Base-by-base conservation (phyloP, 129 eudicot genomes). In the Flaveria brownii region DNA sequence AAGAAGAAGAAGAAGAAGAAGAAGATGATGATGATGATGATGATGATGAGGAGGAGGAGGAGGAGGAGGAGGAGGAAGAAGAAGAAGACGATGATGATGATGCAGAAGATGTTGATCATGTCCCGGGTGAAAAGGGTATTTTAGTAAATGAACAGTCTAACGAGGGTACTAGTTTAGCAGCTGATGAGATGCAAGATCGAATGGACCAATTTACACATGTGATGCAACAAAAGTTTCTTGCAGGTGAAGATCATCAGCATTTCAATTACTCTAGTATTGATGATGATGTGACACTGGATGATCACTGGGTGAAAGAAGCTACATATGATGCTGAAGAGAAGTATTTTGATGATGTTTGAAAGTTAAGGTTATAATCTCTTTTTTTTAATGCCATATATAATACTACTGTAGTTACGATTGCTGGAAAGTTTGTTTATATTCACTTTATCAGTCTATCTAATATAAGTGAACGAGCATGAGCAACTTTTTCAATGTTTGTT, bases 301-400 rank as follows among this genome's bases (percentile, higher is more conserved):
- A 93, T 75, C 97, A 93, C 81, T 93, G 98, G 98, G 87, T 85
- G 84, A 90, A 78, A 80, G 96, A 93, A 85, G 97, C 88, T 36
- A 88, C 84, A 81, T 84, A 87, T 43, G 98, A 93, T 84, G 96
- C 98, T 17, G 98, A 93, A 83, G 97, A 93, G 46, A 93, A 88
- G 77, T 93, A 93, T 81, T 93, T 93, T 67, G 96, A 79, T 62
- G 97, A 93, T 84, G 86, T 85, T 67, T 90, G 78, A 87, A 49
- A 26, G 16, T n/a, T 1, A 36, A 59, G 75, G 75, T 33, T 51
- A 26, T 23, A 7, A 10, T 14, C 28, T 23, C 1, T 2, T 3
- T 73, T 39, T 57, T 20, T 57, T 30, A 30, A 16, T 68, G 73
- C 39, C 7, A 43, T 12, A 5, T 26, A 36, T 20, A 30, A 41